These are phyloP conservation scores for Taiozyma onychis DNA, from an alignment of 1,139 yeast species.

Conservation along the genomic window DNA sequence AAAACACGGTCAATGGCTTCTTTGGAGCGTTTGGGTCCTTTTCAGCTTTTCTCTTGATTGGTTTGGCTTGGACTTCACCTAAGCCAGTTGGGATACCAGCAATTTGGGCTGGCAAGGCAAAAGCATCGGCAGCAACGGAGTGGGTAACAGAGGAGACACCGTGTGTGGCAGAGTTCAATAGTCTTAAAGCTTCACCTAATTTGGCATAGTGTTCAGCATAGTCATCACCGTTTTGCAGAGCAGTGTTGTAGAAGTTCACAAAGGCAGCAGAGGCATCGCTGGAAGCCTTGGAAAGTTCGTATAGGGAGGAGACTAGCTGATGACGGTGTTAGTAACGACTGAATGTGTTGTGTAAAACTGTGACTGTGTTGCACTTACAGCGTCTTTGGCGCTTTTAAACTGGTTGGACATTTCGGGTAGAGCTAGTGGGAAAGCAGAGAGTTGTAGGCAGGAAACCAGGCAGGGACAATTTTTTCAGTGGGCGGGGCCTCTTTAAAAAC, in stretches of 20 bases:
- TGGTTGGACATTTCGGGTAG: constrained; percentile 22
- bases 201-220: constrained; percentile 31
- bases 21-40: constrained; percentile 53
- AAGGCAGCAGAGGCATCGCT: constrained; percentile 76
- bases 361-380: constrained; percentile 25
- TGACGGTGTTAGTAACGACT: constrained; percentile 1
- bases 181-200: constrained; percentile 31
- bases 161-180: constrained; percentile 23
- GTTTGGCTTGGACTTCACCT: constrained; percentile 19
- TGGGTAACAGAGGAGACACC: constrained; percentile 14
- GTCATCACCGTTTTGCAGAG: constrained; percentile 32
- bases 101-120: background rate
- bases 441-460: background rate
- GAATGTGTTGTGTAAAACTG: background rate
- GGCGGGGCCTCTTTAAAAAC: background rate
- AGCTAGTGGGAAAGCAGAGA: background rate
- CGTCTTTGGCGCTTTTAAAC: constrained; percentile 32
- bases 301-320: constrained; percentile 66
- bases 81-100: constrained; percentile 6
- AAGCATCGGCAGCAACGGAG: constrained; percentile 14
- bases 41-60: constrained; percentile 44
- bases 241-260: constrained; percentile 61
- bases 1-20: constrained; percentile 69
- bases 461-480: background rate
- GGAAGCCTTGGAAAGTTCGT: constrained; percentile 77